A percentile compares a stretch with the other conserved stretches of the same genome.
phyloP scores from a whole-genome alignment of 495 filamentous ascomycete species.

The Tuber microsphaerosporum region DNA sequence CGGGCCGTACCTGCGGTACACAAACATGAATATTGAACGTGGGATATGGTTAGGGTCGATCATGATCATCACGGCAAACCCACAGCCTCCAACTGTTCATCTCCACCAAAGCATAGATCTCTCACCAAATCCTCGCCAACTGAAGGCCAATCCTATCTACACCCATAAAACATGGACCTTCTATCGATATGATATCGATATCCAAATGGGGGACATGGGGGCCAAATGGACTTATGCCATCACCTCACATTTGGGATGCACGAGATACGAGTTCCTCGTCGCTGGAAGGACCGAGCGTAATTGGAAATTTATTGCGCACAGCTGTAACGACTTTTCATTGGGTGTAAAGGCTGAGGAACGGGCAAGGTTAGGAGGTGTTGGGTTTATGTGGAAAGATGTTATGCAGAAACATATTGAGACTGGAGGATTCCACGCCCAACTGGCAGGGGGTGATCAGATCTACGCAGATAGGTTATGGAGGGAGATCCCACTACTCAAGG shows the following conservation, averaged over 20 bases:
- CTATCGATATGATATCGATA: constrained; percentile 88
- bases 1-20: constrained; percentile 88
- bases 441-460: constrained; percentile 88
- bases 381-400: constrained; percentile 98
- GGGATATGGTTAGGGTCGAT: constrained; percentile 78
- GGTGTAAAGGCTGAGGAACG: constrained; percentile 80
- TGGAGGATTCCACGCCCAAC: constrained; percentile 87
- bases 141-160: constrained; percentile 75
- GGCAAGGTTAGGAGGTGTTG: constrained; percentile 72
- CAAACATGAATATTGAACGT: constrained; percentile 91
- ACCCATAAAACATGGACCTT: constrained; percentile 90
- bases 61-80: constrained; percentile 77
- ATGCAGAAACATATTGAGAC: constrained; percentile 95
- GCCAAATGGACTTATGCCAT: constrained; percentile 98
- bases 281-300: constrained; percentile 80
- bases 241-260: constrained; percentile 92
- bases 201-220: constrained; percentile 79
- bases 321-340: constrained; percentile 88
- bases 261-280: constrained; percentile 95
- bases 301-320: constrained; percentile 96
- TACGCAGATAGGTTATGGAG: constrained; percentile 96
- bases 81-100: constrained; percentile 94
- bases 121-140: constrained; percentile 83
- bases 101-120: constrained; percentile 86
- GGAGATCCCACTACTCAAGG: constrained; percentile 76